Percentiles rank a stretch among this genome's conserved stretches.
Conservation (phyloP, 208 protist genomes). For the Endotrypanum monterogeii region DNA sequence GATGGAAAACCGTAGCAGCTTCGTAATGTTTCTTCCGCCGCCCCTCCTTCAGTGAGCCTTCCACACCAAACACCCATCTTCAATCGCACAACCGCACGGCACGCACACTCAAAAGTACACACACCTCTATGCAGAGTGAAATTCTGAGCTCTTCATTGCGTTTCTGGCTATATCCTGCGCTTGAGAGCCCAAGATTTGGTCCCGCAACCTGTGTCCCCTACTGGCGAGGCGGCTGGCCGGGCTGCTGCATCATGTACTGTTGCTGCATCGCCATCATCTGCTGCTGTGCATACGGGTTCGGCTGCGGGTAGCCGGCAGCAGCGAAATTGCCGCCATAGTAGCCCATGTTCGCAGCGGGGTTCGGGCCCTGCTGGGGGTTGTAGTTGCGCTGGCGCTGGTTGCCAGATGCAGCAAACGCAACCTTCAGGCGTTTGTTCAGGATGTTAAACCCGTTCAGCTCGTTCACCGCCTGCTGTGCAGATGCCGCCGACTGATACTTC, state of each 20-base stretch:
- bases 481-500: constrained; percentile 77
- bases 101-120: too few relatives aligned
- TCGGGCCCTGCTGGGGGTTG: constrained; percentile 23
- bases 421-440: constrained; percentile 91
- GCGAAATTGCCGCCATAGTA: constrained; percentile 64
- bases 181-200: neutral
- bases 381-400: constrained; percentile 62
- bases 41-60: too few relatives aligned
- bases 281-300: constrained; percentile 74
- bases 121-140: too few relatives aligned
- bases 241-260: constrained; percentile 56
- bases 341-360: constrained; percentile 34
- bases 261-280: constrained; percentile 70
- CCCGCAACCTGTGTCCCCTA: neutral
- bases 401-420: constrained; percentile 71
- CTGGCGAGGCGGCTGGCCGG: constrained; percentile 45
- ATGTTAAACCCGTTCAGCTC: constrained; percentile 86
- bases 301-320: constrained; percentile 47
- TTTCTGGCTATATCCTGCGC: neutral
- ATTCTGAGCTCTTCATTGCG: too few relatives aligned
- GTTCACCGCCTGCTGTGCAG: constrained; percentile 77
- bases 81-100: too few relatives aligned
- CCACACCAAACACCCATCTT: too few relatives aligned
- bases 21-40: too few relatives aligned
- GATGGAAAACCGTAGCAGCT: too few relatives aligned